Evolutionary conservation across 495 filamentous ascomycete genomes (phyloP).

Genomic region (Penicillium roqueforti): DNA sequence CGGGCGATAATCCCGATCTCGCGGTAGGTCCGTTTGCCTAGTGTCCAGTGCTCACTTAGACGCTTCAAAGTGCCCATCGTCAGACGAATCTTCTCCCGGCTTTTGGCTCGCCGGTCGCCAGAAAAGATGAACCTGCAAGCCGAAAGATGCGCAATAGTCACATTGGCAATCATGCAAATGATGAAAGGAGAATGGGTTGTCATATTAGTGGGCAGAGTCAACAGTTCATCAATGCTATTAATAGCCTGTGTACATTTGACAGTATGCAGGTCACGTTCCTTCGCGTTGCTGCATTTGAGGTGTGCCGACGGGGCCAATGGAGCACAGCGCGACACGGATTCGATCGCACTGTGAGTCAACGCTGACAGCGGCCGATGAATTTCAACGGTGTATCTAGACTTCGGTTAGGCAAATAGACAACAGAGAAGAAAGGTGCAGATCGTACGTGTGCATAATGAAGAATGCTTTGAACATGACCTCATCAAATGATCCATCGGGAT

Average conservation of each 20-base stretch:
- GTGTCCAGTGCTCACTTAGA: constrained; percentile 17
- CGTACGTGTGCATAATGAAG: constrained; percentile 21
- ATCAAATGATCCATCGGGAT: constrained; percentile 16
- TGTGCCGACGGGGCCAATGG: constrained; percentile 10
- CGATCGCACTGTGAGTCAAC: constrained; percentile 15
- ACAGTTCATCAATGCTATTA: constrained; percentile 14
- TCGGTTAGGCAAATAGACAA: not conserved
- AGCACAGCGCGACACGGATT: constrained; percentile 15
- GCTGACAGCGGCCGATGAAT: constrained; percentile 20
- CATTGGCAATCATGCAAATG: constrained; percentile 26
- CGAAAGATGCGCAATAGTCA: constrained; percentile 18
- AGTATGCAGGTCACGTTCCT: constrained; percentile 19
- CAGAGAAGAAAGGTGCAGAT: not conserved
- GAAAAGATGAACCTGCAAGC: constrained; percentile 19
- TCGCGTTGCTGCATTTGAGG: constrained; percentile 6
- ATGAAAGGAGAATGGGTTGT: constrained; percentile 18
- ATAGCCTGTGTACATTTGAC: constrained; percentile 16
- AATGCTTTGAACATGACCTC: constrained; percentile 24
- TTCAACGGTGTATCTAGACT: constrained; percentile 16
- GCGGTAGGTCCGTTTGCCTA: constrained; percentile 18
- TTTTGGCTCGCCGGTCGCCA: constrained; percentile 6
- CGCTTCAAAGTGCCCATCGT: constrained; percentile 22
- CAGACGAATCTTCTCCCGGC: constrained; percentile 18
- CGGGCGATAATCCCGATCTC: constrained; percentile 20
- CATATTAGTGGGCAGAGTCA: constrained; percentile 21